Evolutionary conservation across 352 stramenopile species (phyloP), one percentile per base, ranked within the genome.

Genomic region (Globisporangium polare): DNA sequence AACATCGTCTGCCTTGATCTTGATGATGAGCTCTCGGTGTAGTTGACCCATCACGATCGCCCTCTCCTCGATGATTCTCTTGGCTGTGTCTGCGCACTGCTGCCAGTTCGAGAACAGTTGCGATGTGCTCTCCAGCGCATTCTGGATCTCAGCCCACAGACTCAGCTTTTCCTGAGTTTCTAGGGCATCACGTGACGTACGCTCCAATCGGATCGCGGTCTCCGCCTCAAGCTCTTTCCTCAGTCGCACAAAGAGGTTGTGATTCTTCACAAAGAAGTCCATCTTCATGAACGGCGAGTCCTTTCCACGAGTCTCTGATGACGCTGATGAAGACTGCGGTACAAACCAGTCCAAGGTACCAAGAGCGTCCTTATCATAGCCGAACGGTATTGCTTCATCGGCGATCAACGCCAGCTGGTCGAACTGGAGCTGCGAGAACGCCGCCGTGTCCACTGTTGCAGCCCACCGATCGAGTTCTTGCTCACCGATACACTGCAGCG

Each of bases 351-450:
- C 61, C 6, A 80, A 54, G 0, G 69, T 78, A 2, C 69, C 72
- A 22, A 69, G 33, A 13, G 50, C 63, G 13, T 71, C 24, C 24
- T 80, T 86, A 22, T 71, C 74, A 1, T 68, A 55, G 9, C 37
- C 68, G 52, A 81, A 69, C 5, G 71, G 65, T n/a, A 77, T 41
- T 6, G 24, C 29, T 13, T 47, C 6, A 15, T 76, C 47, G 1
- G 66, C 27, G 13, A 89, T 33, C 18, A 92, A 63, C 17, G 68
- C 66, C 4, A 92, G 46, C 49, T 90, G 83, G 47, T 92, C 83
- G 53, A 86, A 81, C 12, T 75, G 65, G 4, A 92, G 59, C 27
- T 65, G 69, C 22, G 73, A 67, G 52, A 88, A 87, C 5, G 72
- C 60, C 20, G 22, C 46, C n/a, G 69, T 61, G 62, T 88, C 77